Conservation (phyloP, 108 stramenopile genomes). For the Skeletonema tropicum region DNA sequence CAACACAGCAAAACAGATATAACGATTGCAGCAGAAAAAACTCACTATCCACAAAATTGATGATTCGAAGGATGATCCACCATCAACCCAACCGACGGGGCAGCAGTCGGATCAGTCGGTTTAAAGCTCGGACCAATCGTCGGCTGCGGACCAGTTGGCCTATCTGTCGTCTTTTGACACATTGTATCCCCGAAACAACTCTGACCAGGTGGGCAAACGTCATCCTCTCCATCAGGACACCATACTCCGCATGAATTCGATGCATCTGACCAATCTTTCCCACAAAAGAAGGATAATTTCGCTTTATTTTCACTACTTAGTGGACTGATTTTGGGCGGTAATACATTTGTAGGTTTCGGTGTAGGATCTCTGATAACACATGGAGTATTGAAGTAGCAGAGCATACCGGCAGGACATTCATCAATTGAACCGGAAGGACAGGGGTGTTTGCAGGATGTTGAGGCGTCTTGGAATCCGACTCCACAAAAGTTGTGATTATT, state of each 20-base stretch:
- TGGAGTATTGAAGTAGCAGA: conserved; percentile 22
- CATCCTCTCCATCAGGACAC: conserved; percentile 23
- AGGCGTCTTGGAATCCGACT: background rate
- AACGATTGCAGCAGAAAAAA: background rate
- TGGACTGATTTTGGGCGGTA: background rate
- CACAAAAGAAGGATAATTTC: conserved; percentile 3
- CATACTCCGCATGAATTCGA: conserved; percentile 13
- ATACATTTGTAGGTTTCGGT: background rate
- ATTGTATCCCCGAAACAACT: conserved; percentile 21
- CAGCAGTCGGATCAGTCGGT: conserved; percentile 22
- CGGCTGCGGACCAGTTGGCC: conserved; percentile 16
- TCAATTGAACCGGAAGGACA: conserved; percentile 2
- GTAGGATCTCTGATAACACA: conserved; percentile 14
- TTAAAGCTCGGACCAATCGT: conserved; percentile 8
- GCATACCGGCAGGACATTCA: conserved; percentile 22
- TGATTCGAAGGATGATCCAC: conserved; percentile 20
- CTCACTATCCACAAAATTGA: conserved; percentile 22
- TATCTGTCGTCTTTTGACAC: conserved; percentile 22
- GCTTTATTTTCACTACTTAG: background rate
- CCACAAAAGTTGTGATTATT: conserved; percentile 17
- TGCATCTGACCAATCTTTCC: conserved; percentile 18
- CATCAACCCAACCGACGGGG: conserved; percentile 14
- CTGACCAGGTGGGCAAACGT: conserved; percentile 13
- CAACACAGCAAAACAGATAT: background rate
- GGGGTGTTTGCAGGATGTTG: background rate